Percentiles rank a stretch among this genome's conserved stretches.
phyloP scores from a whole-genome alignment of 1,284 basidiomycete species.

The Melanopsichium pennsylvanicum region DNA sequence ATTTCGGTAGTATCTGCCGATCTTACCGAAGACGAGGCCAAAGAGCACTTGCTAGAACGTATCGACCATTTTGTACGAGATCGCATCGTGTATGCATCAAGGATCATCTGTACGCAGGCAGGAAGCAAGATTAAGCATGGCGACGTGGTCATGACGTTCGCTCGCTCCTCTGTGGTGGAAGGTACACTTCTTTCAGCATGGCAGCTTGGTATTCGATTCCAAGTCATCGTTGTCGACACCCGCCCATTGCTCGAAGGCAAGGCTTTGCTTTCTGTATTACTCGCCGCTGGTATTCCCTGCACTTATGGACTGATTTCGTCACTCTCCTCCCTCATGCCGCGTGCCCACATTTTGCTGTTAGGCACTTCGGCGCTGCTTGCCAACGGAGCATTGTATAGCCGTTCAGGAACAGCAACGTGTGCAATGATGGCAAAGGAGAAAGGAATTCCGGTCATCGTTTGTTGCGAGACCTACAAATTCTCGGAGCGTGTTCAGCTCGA shows the following conservation, averaged over 20 bases:
- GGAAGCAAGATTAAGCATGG: conserved; percentile 93
- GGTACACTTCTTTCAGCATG: conserved; percentile 81
- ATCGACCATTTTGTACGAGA: conserved; percentile 95
- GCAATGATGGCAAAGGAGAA: conserved; percentile 93
- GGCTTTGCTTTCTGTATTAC: conserved; percentile 75
- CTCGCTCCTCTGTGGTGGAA: conserved; percentile 92
- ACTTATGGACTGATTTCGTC: conserved; percentile 92
- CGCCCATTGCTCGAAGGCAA: conserved; percentile 88
- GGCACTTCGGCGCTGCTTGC: conserved; percentile 93
- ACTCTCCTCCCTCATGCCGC: conserved; percentile 80
- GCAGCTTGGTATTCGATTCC: conserved; percentile 74
- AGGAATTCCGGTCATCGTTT: conserved; percentile 91
- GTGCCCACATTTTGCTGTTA: conserved; percentile 81
- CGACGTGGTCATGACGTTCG: conserved; percentile 91
- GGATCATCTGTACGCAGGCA: conserved; percentile 84
- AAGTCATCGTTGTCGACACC: conserved; percentile 93
- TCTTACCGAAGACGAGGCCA: conserved; percentile 93
- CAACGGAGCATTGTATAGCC: conserved; percentile 91
- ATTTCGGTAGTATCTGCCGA: conserved; percentile 92
- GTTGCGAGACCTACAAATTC: conserved; percentile 99
- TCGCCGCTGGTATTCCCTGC: conserved; percentile 79
- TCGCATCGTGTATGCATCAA: conserved; percentile 88
- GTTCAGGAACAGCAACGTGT: conserved; percentile 92
- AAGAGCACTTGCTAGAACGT: conserved; percentile 80
- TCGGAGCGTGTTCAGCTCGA: conserved; percentile 91